Evolutionary conservation across 2,329 filamentous ascomycete genomes (phyloP).

Genomic region (Xylaria sp.): DNA sequence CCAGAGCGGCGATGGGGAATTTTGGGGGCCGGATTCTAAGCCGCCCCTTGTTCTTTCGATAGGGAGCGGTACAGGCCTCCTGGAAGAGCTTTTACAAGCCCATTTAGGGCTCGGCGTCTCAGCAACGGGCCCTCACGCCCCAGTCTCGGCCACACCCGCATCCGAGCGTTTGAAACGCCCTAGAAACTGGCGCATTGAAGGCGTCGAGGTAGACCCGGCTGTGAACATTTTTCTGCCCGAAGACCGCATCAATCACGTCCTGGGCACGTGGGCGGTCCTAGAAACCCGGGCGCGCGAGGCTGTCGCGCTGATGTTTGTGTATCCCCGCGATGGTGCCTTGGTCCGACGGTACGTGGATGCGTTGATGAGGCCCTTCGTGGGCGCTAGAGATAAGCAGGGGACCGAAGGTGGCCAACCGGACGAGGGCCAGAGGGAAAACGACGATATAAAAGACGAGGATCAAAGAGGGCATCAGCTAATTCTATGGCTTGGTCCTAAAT

Average conservation of each 20-base stretch:
- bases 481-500: constrained; percentile 30
- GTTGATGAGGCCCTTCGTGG: constrained; percentile 1
- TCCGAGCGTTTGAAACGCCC: too few relatives aligned
- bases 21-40: neutral
- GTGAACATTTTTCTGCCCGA: constrained; percentile 27
- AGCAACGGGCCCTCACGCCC: too few relatives aligned
- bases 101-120: too few relatives aligned
- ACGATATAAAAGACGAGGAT: neutral
- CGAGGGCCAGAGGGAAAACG: neutral
- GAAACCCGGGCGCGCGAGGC: constrained; percentile 33
- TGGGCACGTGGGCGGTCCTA: constrained; percentile 42
- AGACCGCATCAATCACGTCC: constrained; percentile 36
- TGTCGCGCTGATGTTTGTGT: constrained; percentile 42
- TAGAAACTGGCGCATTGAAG: constrained; percentile 24
- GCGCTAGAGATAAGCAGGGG: neutral
- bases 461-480: neutral
- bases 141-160: too few relatives aligned
- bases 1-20: neutral
- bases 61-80: constrained; percentile 31
- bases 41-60: constrained; percentile 29
- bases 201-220: constrained; percentile 25
- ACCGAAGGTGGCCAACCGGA: too few relatives aligned
- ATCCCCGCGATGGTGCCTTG: constrained; percentile 42
- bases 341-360: constrained; percentile 37
- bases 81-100: constrained; percentile 27